Evolutionary conservation across 106 monocot genomes (phyloP), one percentile per base, ranked within the genome.

Genomic region (Iris macrosiphon): DNA sequence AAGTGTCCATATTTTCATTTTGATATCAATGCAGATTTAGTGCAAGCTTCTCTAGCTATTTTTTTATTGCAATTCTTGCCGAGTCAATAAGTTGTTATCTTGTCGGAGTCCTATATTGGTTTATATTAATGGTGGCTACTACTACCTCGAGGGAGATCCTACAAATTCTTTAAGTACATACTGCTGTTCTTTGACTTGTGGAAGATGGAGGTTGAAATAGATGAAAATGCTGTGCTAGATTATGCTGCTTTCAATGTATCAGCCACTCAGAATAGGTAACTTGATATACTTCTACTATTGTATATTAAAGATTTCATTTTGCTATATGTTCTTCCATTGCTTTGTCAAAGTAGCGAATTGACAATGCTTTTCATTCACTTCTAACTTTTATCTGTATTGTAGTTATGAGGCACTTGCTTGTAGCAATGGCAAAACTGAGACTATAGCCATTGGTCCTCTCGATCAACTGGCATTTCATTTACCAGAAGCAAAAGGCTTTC

Each of bases 181-280:
- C 15, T 52, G 60, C 14, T 49, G 6, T 34, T 8, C 11, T 34
- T 45, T 28, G 10, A 37, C 24, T 1, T 25, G 18, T 19, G n/a
- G 16, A 75, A 44, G 3, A 87, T 87, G 87, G 78, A 64, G 22
- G 55, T 40, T 38, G 70, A 56, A 30, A 54, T 74, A 44, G 62
- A 65, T 77, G 64, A 42, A 40, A 69, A 70, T 66, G 62, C 27
- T 15, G 43, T 67, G 52, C 63, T 93, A 38, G 92, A 93, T 66
- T 77, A 69, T 77, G 87, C 67, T 51, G 22, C 59, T 45, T 83
- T 93, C 60, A 41, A 75, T 4, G 45, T 65, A 40, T 69, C 71
- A 37, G 57, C 79, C 45, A 15, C 42, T 2, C 50, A 69, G 61
- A 93, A 83, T 65, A 87, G 87, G 92, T 86, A 18, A 65, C 0